These are phyloP conservation scores for Sinapis alba DNA, from an alignment of 441 rosid genomes.

Conservation along the genomic window DNA sequence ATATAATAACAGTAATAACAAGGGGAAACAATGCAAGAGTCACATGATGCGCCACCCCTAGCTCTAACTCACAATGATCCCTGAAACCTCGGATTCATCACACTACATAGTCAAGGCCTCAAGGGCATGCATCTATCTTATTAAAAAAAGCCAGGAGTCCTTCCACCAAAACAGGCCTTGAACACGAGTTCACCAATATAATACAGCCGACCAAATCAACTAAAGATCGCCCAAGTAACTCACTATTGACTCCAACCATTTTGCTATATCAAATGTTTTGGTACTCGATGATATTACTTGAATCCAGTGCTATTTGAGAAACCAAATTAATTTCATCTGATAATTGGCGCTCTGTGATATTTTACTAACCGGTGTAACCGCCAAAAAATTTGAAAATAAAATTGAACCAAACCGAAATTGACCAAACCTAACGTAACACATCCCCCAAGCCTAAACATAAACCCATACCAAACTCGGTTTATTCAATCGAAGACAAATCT, in stretches of 20 bases:
- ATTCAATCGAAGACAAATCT: background rate
- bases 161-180: conserved; percentile 31
- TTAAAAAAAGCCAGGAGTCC: background rate
- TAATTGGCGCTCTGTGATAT: too few species aligned
- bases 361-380: too few species aligned
- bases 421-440: background rate
- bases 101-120: conserved; percentile 11
- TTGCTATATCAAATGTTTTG: conserved; percentile 1
- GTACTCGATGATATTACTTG: background rate
- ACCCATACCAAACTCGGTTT: background rate
- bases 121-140: conserved; percentile 17
- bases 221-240: conserved; percentile 11
- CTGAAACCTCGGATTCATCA: conserved; percentile 31
- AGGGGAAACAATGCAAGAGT: background rate
- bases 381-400: too few species aligned
- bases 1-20: conserved; percentile 8
- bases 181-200: conserved; percentile 32
- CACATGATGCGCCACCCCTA: conserved; percentile 10
- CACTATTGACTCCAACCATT: conserved; percentile 24
- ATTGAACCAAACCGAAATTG: background rate
- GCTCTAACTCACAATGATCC: conserved; percentile 24
- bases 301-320: background rate
- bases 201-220: conserved; percentile 12
- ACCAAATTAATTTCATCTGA: too few species aligned
- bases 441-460: background rate